A percentile compares a stretch with the other conserved stretches of the same genome.
Evolutionary conservation across 768 basidiomycete genomes (phyloP).

Genomic region (Lactarius hatsudake): DNA sequence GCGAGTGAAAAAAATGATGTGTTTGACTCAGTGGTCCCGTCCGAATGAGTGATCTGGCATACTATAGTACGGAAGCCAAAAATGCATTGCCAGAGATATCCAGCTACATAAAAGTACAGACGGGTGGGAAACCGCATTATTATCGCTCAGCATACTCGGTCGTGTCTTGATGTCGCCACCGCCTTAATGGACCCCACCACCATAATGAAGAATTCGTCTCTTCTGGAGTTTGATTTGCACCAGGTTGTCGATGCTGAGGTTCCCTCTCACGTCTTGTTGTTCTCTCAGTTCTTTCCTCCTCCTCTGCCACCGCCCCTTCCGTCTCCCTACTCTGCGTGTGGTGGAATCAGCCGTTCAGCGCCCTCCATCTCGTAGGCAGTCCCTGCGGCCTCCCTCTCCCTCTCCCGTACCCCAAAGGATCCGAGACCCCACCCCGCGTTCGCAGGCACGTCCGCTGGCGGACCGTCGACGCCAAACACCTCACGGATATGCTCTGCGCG

Average conservation of each 20-base stretch:
- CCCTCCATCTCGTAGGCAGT: conserved; percentile 31
- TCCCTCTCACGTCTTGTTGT: conserved; percentile 32
- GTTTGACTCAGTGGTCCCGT: no score
- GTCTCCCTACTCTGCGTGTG: conserved; percentile 6
- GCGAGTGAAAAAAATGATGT: no score
- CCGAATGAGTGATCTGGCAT: background rate
- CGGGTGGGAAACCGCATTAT: background rate
- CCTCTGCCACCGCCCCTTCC: conserved; percentile 13
- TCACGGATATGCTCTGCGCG: conserved; percentile 63
- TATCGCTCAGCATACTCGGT: conserved; percentile 52
- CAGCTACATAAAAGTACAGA: background rate
- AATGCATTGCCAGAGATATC: background rate
- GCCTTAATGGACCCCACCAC: conserved; percentile 79
- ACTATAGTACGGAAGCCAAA: background rate
- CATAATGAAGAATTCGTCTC: conserved; percentile 41
- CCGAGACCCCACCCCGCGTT: conserved; percentile 69
- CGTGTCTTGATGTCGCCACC: conserved; percentile 75
- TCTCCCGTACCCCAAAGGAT: conserved; percentile 54
- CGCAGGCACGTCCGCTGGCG: conserved; percentile 30
- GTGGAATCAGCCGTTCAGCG: conserved; percentile 1
- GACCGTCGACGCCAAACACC: conserved; percentile 45
- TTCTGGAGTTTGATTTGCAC: background rate
- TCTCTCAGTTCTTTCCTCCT: conserved; percentile 22
- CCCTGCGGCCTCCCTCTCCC: conserved; percentile 33
- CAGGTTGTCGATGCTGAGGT: conserved; percentile 21